Conservation (phyloP, 352 stramenopile species). For the Phytophthora multivora region DNA sequence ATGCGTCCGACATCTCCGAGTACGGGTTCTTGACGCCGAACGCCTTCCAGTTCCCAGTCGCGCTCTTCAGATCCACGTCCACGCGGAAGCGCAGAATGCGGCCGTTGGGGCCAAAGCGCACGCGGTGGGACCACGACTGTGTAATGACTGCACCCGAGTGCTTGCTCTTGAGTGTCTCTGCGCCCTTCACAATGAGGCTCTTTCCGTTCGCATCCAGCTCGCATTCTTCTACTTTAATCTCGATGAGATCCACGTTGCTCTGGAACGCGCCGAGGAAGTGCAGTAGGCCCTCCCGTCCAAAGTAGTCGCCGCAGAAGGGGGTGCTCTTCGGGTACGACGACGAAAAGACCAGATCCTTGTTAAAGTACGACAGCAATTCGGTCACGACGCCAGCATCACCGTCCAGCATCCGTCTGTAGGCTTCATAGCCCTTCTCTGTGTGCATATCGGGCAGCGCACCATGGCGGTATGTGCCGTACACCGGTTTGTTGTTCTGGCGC, state of each 20-base stretch:
- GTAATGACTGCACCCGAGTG: constrained; percentile 69
- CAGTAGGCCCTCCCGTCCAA: constrained; percentile 81
- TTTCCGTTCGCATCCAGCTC: constrained; percentile 68
- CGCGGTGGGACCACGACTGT: constrained; percentile 75
- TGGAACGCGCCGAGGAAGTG: constrained; percentile 78
- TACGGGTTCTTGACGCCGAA: constrained; percentile 85
- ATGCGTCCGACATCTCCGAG: constrained; percentile 75
- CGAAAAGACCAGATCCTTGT: constrained; percentile 90
- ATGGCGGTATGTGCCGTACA: constrained; percentile 84
- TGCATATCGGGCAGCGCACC: constrained; percentile 74
- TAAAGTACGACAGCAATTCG: constrained; percentile 86
- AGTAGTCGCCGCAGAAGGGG: constrained; percentile 84
- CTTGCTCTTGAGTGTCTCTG: constrained; percentile 86
- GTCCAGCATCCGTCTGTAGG: constrained; percentile 68
- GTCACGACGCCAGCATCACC: constrained; percentile 57
- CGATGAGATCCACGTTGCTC: constrained; percentile 80
- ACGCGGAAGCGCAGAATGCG: constrained; percentile 82
- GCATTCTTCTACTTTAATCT: constrained; percentile 78
- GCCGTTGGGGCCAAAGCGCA: constrained; percentile 82
- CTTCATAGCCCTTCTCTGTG: constrained; percentile 79
- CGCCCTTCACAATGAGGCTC: constrained; percentile 72
- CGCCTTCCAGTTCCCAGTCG: constrained; percentile 75
- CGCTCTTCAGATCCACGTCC: constrained; percentile 77
- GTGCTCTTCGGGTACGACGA: constrained; percentile 82
- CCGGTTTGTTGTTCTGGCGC: constrained; percentile 81